Conservation (phyloP, 257 asterid genomes). For the Scutellaria galericulata region DNA sequence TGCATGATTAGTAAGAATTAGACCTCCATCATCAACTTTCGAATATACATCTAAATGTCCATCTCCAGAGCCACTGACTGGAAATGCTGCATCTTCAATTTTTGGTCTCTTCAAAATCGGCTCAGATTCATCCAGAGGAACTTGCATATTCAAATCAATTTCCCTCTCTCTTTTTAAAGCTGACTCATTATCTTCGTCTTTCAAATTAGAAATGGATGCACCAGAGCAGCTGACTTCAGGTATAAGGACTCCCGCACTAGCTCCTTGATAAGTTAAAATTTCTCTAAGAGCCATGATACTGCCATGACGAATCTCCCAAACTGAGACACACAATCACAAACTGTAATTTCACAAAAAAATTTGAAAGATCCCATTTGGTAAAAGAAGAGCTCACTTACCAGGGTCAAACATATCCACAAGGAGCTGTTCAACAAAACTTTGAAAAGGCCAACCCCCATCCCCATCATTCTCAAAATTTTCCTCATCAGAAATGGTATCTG, state of each 20-base stretch:
- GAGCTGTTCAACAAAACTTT: conserved; percentile 88
- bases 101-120: conserved; percentile 76
- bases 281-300: conserved; percentile 99
- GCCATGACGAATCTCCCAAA: conserved; percentile 99
- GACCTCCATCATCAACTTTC: conserved; percentile 56
- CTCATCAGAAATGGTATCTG: conserved; percentile 79
- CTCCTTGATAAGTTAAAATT: conserved; percentile 94
- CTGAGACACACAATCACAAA: conserved; percentile 50
- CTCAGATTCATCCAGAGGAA: conserved; percentile 61
- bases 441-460: conserved; percentile 94
- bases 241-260: conserved; percentile 77
- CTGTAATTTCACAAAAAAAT: conserved; percentile 30
- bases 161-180: conserved; percentile 64
- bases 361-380: conserved; percentile 27
- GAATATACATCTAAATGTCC: conserved; percentile 46
- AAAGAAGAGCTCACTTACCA: conserved; percentile 45
- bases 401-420: conserved; percentile 96
- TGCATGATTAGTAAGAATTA: conserved; percentile 39
- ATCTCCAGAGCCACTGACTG: conserved; percentile 41
- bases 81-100: conserved; percentile 58
- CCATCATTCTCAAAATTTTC: conserved; percentile 78
- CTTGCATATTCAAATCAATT: conserved; percentile 73
- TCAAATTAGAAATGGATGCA: conserved; percentile 40
- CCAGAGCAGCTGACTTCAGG: conserved; percentile 57
- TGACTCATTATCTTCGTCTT: conserved; percentile 47